These are phyloP conservation scores for Ustilago esculenta DNA, from an alignment of 1,284 basidiomycete genomes.

Conservation along the genomic window DNA sequence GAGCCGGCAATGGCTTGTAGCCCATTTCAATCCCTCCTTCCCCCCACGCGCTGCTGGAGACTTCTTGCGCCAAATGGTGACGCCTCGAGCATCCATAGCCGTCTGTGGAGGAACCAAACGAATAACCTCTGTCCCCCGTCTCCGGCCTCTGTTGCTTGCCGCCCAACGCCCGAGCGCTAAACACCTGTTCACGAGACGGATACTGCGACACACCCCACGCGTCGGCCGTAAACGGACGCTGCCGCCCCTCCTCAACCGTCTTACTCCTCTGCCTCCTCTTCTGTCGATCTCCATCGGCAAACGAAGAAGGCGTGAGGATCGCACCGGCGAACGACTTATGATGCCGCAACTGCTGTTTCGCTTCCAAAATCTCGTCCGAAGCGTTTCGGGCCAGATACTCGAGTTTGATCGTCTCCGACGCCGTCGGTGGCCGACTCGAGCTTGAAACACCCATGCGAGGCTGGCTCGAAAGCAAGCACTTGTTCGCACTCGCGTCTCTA, in stretches of 20 bases:
- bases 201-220: slow-evolving; percentile 38
- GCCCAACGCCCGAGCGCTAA: slow-evolving; percentile 4
- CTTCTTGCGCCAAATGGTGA: too few relatives aligned
- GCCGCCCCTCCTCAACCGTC: slow-evolving; percentile 17
- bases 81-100: too few relatives aligned
- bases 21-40: neutral
- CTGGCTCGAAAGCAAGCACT: slow-evolving; percentile 16
- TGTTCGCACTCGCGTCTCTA: neutral
- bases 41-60: neutral
- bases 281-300: slow-evolving; percentile 17
- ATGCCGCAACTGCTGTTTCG: slow-evolving; percentile 8
- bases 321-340: slow-evolving; percentile 19
- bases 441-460: slow-evolving; percentile 7
- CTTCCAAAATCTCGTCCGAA: too few relatives aligned
- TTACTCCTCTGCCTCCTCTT: slow-evolving; percentile 23
- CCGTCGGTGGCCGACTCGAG: slow-evolving; percentile 40
- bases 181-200: slow-evolving; percentile 17
- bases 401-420: slow-evolving; percentile 43
- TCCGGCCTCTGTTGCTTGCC: slow-evolving; percentile 21
- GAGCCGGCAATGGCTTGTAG: slow-evolving; percentile 13
- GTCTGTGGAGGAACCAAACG: slow-evolving; percentile 1
- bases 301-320: slow-evolving; percentile 27
- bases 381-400: slow-evolving; percentile 36
- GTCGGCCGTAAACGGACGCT: slow-evolving; percentile 43
- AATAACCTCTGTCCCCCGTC: slow-evolving; percentile 1